Evolutionary conservation across 2,329 filamentous ascomycete genomes (phyloP).

Genomic region (Aspergillus sp.): DNA sequence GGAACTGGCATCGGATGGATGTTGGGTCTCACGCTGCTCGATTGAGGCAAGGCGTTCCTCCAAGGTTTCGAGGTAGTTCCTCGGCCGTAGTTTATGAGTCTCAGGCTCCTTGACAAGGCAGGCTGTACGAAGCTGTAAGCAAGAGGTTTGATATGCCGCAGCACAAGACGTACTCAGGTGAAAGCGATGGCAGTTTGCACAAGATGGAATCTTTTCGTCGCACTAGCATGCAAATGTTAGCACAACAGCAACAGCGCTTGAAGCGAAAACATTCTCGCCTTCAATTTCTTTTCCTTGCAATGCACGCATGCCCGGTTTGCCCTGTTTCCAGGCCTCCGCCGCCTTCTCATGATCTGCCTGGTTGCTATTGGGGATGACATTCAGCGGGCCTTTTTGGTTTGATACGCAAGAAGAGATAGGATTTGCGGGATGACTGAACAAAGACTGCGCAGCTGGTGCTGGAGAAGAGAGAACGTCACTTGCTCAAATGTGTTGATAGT

Average conservation of each 20-base stretch:
- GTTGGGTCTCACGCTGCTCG: no score
- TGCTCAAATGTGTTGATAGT: no score
- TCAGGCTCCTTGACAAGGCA: slow-evolving; percentile 17
- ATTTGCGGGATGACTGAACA: no score
- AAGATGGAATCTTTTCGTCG: not conserved
- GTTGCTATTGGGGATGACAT: no score
- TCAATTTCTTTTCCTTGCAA: not conserved
- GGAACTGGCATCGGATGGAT: no score
- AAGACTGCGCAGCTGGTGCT: no score
- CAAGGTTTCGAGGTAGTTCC: slow-evolving; percentile 31
- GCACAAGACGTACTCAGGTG: no score
- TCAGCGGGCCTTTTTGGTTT: no score
- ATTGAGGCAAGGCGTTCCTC: slow-evolving; percentile 24
- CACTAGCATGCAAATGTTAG: not conserved
- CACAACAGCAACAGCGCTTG: no score
- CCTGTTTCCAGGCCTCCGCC: not conserved
- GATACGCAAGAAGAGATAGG: no score
- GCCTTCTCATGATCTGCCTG: no score
- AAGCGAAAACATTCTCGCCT: not conserved
- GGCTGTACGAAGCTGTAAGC: not conserved
- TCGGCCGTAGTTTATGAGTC: slow-evolving; percentile 26
- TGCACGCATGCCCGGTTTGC: not conserved
- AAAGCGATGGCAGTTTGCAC: not conserved
- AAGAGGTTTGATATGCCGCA: not conserved
- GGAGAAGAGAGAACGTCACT: no score